Evolutionary conservation across 2,329 filamentous ascomycete species (phyloP).

Genomic region (Beauveria sp.): DNA sequence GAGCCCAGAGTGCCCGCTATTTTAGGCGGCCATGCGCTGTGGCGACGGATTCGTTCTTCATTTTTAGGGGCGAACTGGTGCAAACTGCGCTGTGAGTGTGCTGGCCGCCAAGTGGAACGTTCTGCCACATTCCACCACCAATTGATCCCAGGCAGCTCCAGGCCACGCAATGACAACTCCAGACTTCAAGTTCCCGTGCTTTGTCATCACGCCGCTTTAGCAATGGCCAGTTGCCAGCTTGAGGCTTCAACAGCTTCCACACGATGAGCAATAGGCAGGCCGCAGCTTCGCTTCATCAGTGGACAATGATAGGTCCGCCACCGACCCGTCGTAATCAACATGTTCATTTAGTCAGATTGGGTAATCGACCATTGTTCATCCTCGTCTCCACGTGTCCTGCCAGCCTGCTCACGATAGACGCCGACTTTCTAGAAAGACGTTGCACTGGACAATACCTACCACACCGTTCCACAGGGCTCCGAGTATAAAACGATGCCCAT

Average conservation of each 20-base stretch:
- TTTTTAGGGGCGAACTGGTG: background rate
- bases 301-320: background rate
- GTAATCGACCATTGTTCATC: too few relatives aligned
- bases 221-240: background rate
- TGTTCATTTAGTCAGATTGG: too few relatives aligned
- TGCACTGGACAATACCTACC: too few relatives aligned
- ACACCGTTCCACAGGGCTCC: too few relatives aligned
- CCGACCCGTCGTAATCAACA: background rate
- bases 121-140: constrained; percentile 23
- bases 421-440: too few relatives aligned
- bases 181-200: background rate
- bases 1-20: constrained; percentile 15
- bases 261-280: background rate
- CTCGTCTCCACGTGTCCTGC: background rate
- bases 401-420: background rate
- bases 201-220: background rate
- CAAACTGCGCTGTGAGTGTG: constrained; percentile 5
- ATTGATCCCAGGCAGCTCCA: constrained; percentile 3
- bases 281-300: background rate
- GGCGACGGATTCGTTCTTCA: background rate
- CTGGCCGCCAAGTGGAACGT: constrained; percentile 20
- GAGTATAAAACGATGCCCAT: too few relatives aligned
- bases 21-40: constrained; percentile 12
- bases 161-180: constrained; percentile 11
- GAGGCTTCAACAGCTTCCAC: background rate